Conservation (phyloP, 352 stramenopile species). For the Thraustochytrium sp. region DNA sequence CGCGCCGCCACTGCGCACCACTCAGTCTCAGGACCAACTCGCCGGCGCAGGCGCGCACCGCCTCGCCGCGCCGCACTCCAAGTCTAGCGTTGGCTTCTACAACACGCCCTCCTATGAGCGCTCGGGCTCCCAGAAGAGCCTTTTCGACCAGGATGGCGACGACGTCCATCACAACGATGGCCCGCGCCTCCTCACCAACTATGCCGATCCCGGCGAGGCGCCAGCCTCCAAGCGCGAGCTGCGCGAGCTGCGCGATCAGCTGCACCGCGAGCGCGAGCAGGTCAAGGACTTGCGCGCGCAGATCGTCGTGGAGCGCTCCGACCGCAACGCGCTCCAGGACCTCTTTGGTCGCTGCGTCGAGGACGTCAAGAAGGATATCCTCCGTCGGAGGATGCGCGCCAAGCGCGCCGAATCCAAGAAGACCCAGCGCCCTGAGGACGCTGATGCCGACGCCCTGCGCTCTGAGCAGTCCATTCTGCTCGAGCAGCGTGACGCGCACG, state of each 20-base stretch:
- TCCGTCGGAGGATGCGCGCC: neutral
- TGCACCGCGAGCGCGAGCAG: conserved; percentile 62
- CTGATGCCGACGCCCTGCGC: neutral
- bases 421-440: neutral
- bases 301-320: conserved; percentile 50
- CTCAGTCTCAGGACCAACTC: conserved; percentile 34
- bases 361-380: conserved; percentile 57
- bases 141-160: conserved; percentile 47
- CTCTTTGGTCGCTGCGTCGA: conserved; percentile 75
- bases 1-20: neutral
- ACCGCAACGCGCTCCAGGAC: conserved; percentile 59
- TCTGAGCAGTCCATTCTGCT: conserved; percentile 4
- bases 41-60: neutral
- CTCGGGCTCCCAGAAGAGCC: neutral
- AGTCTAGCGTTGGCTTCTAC: neutral
- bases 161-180: neutral
- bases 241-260: conserved; percentile 60
- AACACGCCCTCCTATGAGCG: neutral
- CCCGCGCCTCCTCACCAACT: neutral
- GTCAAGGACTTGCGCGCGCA: conserved; percentile 64
- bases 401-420: neutral
- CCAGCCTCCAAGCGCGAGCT: neutral
- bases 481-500: neutral
- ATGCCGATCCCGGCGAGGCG: neutral
- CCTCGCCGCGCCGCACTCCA: neutral